Base-by-base conservation (phyloP, 1,284 basidiomycete species). In the Leucoagaricus sp. region DNA sequence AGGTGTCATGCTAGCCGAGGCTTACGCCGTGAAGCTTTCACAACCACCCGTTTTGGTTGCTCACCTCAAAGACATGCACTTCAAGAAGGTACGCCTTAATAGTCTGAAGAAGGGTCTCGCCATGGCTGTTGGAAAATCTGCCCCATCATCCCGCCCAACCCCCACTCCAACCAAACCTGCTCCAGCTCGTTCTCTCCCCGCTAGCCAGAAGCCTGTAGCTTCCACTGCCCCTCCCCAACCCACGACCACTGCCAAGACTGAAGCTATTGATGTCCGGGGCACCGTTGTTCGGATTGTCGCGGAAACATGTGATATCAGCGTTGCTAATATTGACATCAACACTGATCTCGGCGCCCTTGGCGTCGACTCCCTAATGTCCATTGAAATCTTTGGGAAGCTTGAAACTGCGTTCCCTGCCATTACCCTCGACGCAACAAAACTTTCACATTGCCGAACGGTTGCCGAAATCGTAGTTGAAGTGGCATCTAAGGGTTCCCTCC, bases 361-460 rank as follows among this genome's bases (percentile, higher is more conserved):
- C 0, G 71, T 85, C 38, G 83, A 85, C 65, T 85, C 82, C 1
- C 65, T 85, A 49, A 80, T 83, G 77, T 75, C 75, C 38, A 81
- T 83, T 55, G 82, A 85, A 67, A 70, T 84, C 2, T 67, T 71
- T 12, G 65, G 68, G 3, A 72, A 70, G 15, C 66, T 83, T 9
- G 72, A 72, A 36, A 58, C 58, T 2, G 45, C 67, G 0, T 73
- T 79, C 55, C 71, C 77, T 0, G 59, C 61, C 2, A 63, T 66
- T 17, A 62, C 66, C 9, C 65, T 79, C 28, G 68, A 69, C 45
- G 49, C 72, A 2, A 65, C 69, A 7, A 62, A 68, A 1, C 65
- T 84, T 23, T 66, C 69, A 3, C 61, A 63, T 23, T 80, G 76
- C 58, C 64, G 64, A 13, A 79, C 71, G 1, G 64, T 80, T 6